phyloP scores from a whole-genome alignment of 2,329 filamentous ascomycete genomes.

The Metarhizium robertsii region DNA sequence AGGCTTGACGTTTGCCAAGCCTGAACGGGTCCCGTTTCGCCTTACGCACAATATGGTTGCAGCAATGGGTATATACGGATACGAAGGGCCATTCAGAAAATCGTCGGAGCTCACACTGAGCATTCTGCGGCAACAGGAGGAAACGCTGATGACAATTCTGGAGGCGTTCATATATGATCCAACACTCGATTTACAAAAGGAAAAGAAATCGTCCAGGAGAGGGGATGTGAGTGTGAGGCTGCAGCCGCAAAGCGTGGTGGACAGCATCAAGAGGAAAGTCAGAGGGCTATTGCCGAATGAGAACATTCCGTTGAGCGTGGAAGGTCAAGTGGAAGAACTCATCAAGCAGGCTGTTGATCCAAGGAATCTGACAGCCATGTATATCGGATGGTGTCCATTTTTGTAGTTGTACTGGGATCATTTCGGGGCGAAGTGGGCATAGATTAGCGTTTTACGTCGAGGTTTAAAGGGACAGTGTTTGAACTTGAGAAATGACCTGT shows the following conservation, averaged over 20 bases:
- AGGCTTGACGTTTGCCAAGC: slow-evolving; percentile 87
- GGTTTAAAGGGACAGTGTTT: not conserved
- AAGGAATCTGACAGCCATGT: slow-evolving; percentile 81
- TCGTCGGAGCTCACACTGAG: slow-evolving; percentile 82
- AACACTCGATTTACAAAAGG: slow-evolving; percentile 78
- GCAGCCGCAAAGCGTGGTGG: slow-evolving; percentile 66
- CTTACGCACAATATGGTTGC: slow-evolving; percentile 98
- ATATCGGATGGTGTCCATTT: slow-evolving; percentile 81
- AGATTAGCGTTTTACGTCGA: not conserved
- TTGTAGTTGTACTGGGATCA: slow-evolving; percentile 23
- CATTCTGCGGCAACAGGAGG: slow-evolving; percentile 81
- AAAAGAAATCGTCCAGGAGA: slow-evolving; percentile 38
- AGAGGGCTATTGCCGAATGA: slow-evolving; percentile 76
- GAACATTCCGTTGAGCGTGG: slow-evolving; percentile 85
- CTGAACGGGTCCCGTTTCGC: slow-evolving; percentile 90
- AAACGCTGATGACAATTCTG: slow-evolving; percentile 93
- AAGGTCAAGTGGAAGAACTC: slow-evolving; percentile 94
- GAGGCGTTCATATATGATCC: slow-evolving; percentile 97
- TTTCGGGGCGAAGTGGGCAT: not conserved
- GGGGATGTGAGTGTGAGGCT: slow-evolving; percentile 36
- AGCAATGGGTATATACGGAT: slow-evolving; percentile 90
- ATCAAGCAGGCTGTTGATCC: slow-evolving; percentile 79
- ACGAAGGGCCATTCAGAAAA: slow-evolving; percentile 86
- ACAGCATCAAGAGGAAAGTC: slow-evolving; percentile 81
- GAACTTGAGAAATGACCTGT: no score